phyloP scores from a whole-genome alignment of 1,139 yeast species.

The Citeromyces hawaiiensis region DNA sequence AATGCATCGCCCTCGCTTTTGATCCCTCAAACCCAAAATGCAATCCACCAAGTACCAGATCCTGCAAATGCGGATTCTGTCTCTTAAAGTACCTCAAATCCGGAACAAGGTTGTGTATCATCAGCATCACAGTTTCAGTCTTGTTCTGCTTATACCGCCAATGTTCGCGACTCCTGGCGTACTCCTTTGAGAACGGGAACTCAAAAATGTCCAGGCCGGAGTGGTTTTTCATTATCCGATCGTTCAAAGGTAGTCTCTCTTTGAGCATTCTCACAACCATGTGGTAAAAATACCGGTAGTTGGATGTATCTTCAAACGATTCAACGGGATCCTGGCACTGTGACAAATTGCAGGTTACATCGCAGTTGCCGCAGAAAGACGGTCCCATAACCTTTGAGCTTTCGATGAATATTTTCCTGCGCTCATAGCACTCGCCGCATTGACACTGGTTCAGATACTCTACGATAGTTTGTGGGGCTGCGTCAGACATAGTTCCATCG shows the following conservation, averaged over 20 bases:
- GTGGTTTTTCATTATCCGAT: background rate
- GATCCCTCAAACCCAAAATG: background rate
- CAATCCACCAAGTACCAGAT: constrained; percentile 2
- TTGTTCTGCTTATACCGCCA: background rate
- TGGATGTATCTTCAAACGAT: background rate
- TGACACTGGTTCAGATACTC: background rate
- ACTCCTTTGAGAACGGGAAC: constrained; percentile 1
- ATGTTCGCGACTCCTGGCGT: background rate
- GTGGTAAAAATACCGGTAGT: background rate
- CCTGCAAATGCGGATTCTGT: background rate
- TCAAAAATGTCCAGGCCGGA: constrained; percentile 1
- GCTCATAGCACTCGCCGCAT: background rate
- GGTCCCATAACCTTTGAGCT: background rate
- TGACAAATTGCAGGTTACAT: no score
- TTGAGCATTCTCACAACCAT: constrained; percentile 1
- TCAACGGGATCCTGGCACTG: background rate
- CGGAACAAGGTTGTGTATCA: constrained; percentile 1
- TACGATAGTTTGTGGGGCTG: background rate
- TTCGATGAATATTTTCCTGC: background rate
- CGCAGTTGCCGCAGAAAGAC: background rate
- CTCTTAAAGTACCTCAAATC: background rate
- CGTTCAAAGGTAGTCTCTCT: background rate
- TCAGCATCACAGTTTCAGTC: background rate
- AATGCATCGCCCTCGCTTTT: background rate
- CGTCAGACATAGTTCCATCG: constrained; percentile 3